A percentile compares a stretch with the other conserved stretches of the same genome.
Conservation (phyloP, 2,329 filamentous ascomycete genomes). For the Pseudogymnoascus pannorum region DNA sequence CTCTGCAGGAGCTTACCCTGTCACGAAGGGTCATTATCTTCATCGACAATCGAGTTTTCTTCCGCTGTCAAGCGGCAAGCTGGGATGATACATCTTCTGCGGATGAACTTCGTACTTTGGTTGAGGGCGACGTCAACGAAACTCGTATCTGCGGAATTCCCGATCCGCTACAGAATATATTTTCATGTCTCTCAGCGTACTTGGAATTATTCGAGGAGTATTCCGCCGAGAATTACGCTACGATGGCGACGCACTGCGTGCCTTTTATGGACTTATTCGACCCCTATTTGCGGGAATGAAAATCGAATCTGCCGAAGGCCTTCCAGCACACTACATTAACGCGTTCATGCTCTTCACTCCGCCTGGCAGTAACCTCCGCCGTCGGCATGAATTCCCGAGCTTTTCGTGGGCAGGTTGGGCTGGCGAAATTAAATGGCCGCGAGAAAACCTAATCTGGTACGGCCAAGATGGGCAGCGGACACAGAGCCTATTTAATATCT, state of each 20-base stretch:
- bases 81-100: background rate
- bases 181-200: background rate
- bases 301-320: background rate
- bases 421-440: background rate
- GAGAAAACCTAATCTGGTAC: background rate
- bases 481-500: background rate
- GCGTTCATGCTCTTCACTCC: background rate
- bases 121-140: background rate
- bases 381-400: background rate
- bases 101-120: background rate
- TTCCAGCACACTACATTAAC: background rate
- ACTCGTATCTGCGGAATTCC: background rate
- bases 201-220: background rate
- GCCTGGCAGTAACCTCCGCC: background rate
- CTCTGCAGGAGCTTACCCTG: slow-evolving; percentile 15
- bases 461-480: background rate
- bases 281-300: background rate
- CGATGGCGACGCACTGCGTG: background rate
- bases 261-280: background rate
- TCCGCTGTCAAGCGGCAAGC: background rate
- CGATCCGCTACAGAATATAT: background rate
- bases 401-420: background rate
- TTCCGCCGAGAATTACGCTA: background rate
- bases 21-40: slow-evolving; percentile 12
- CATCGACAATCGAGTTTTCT: slow-evolving; percentile 4